A percentile compares a stretch with the other conserved stretches of the same genome.
Evolutionary conservation across 306 rosid species (phyloP).

Genomic region (Acacia melanoxylon): DNA sequence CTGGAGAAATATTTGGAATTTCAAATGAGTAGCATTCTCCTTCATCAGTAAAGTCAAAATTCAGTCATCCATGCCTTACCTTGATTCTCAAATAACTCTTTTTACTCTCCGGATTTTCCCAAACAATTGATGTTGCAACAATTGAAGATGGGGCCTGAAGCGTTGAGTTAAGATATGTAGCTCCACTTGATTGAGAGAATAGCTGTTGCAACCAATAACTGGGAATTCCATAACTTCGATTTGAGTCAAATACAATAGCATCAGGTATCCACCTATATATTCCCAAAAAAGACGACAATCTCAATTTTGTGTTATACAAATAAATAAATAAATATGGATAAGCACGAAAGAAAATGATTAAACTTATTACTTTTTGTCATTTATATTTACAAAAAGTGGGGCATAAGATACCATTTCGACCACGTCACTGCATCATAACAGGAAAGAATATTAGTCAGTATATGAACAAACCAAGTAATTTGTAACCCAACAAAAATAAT

Average conservation of each 20-base stretch:
- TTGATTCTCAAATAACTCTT: conserved; percentile 55
- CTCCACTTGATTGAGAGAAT: conserved; percentile 73
- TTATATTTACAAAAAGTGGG: conserved; percentile 77
- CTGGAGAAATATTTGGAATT: background rate
- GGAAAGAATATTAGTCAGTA: background rate
- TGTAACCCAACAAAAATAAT: too few relatives aligned
- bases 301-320: background rate
- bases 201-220: conserved; percentile 60
- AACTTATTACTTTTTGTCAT: conserved; percentile 63
- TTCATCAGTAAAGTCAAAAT: background rate
- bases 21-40: background rate
- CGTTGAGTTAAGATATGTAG: conserved; percentile 57
- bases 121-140: conserved; percentile 63
- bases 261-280: conserved; percentile 75
- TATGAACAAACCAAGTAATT: background rate
- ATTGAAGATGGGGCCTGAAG: conserved; percentile 43
- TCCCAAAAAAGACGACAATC: background rate
- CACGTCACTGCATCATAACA: conserved; percentile 62
- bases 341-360: too few relatives aligned
- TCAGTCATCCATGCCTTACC: conserved; percentile 33
- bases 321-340: too few relatives aligned
- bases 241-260: conserved; percentile 66
- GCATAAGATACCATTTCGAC: conserved; percentile 88
- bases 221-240: too few relatives aligned
- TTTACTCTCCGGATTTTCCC: conserved; percentile 31